Evolutionary conservation across 495 filamentous ascomycete species (phyloP).

Genomic region (Hypomontagnella monticulosa): DNA sequence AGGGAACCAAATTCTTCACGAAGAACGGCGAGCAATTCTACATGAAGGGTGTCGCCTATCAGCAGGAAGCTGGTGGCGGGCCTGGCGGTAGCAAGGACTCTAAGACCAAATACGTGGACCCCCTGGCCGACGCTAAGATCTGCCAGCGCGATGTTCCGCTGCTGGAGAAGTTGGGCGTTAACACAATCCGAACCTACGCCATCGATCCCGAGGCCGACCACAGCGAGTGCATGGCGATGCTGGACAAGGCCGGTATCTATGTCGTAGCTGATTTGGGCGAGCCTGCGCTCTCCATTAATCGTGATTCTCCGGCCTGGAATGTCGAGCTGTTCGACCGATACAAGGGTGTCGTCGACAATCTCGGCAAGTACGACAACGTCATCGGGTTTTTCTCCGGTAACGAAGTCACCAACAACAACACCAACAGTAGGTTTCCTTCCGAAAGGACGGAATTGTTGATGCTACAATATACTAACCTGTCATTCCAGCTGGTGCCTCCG

Average conservation of each 20-base stretch:
- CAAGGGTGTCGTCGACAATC: slow-evolving; percentile 80
- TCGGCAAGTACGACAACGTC: slow-evolving; percentile 82
- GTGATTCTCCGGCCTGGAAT: slow-evolving; percentile 79
- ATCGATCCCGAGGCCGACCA: slow-evolving; percentile 84
- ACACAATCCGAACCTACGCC: slow-evolving; percentile 93
- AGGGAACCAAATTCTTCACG: slow-evolving; percentile 72
- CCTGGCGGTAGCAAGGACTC: slow-evolving; percentile 49
- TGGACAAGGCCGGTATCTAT: slow-evolving; percentile 91
- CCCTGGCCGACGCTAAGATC: slow-evolving; percentile 72
- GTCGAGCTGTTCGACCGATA: slow-evolving; percentile 79
- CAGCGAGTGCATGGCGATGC: slow-evolving; percentile 81
- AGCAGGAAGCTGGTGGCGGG: slow-evolving; percentile 61
- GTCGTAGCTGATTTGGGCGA: slow-evolving; percentile 88
- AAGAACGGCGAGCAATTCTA: slow-evolving; percentile 79
- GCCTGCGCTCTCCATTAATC: slow-evolving; percentile 83
- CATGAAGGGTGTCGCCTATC: slow-evolving; percentile 92
- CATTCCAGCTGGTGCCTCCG: slow-evolving; percentile 69
- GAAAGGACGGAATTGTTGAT: not conserved
- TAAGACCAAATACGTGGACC: slow-evolving; percentile 64
- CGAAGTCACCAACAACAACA: slow-evolving; percentile 87
- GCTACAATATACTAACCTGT: slow-evolving; percentile 10
- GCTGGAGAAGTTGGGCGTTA: slow-evolving; percentile 79
- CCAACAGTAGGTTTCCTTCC: slow-evolving; percentile 64
- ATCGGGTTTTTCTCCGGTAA: slow-evolving; percentile 98
- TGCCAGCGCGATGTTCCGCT: slow-evolving; percentile 88